These are phyloP conservation scores for Epichloe festucae DNA, from an alignment of 2,329 filamentous ascomycete species.

Conservation along the genomic window DNA sequence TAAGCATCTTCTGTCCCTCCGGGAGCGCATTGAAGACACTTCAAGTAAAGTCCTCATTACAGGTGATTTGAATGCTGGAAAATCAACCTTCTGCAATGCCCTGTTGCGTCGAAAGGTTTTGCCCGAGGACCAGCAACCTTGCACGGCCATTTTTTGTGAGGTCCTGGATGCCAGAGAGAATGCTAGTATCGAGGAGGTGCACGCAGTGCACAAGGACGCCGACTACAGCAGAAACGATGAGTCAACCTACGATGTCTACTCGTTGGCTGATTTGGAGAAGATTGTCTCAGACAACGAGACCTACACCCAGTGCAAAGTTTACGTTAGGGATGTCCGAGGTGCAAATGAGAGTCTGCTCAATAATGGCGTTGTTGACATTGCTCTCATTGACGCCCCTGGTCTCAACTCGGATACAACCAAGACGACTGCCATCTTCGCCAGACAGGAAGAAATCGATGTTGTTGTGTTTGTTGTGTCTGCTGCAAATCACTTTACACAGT, in stretches of 20 bases:
- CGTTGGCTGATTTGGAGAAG: slow-evolving; percentile 65
- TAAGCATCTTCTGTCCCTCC: slow-evolving; percentile 72
- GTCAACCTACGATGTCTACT: slow-evolving; percentile 81
- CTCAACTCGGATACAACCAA: slow-evolving; percentile 93
- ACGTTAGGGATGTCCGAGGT: slow-evolving; percentile 76
- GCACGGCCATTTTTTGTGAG: slow-evolving; percentile 96
- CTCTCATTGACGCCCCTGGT: slow-evolving; percentile 89
- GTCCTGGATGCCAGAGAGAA: slow-evolving; percentile 90
- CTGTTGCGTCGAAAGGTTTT: slow-evolving; percentile 81
- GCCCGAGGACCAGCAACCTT: slow-evolving; percentile 94
- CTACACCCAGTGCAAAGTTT: slow-evolving; percentile 94
- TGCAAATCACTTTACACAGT: slow-evolving; percentile 94
- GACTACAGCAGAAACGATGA: slow-evolving; percentile 83
- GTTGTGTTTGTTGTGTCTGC: slow-evolving; percentile 97
- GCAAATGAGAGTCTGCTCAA: slow-evolving; percentile 92
- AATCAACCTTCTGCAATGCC: slow-evolving; percentile 99
- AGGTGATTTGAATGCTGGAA: slow-evolving; percentile 91
- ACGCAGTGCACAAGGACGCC: slow-evolving; percentile 74
- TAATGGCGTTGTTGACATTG: slow-evolving; percentile 96
- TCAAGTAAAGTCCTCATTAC: slow-evolving; percentile 95
- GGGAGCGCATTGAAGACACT: slow-evolving; percentile 92
- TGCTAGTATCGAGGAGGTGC: slow-evolving; percentile 81
- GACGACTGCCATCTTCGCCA: slow-evolving; percentile 91
- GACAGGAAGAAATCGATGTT: slow-evolving; percentile 97
- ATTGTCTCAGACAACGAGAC: slow-evolving; percentile 80